A percentile compares a stretch with the other conserved stretches of the same genome.
Evolutionary conservation across 441 rosid genomes (phyloP).

Genomic region (Adansonia madagascariensis): DNA sequence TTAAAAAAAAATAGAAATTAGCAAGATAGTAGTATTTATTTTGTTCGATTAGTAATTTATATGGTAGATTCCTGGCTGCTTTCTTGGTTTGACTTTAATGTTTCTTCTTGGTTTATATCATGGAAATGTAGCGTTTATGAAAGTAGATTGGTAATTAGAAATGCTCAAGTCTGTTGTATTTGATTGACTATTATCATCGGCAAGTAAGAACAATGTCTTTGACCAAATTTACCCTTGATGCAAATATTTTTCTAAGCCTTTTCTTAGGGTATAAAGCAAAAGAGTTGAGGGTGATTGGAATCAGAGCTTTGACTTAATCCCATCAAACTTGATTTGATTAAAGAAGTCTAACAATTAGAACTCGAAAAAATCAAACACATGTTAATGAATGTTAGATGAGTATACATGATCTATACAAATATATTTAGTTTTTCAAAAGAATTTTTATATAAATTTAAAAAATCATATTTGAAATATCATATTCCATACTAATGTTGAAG

Average conservation of each 20-base stretch:
- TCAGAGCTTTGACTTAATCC: too few relatives aligned
- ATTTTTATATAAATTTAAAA: too few relatives aligned
- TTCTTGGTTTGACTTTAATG: too few relatives aligned
- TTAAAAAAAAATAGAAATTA: not conserved
- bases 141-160: not conserved
- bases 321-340: too few relatives aligned
- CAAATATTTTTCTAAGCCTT: not conserved
- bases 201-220: not conserved
- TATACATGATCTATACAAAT: too few relatives aligned
- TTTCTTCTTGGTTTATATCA: not conserved
- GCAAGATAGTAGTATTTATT: conserved; percentile 17
- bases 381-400: too few relatives aligned
- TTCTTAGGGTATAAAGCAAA: not conserved
- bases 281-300: not conserved
- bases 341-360: too few relatives aligned
- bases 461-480: too few relatives aligned
- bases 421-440: too few relatives aligned
- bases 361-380: too few relatives aligned
- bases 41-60: conserved; percentile 13
- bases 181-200: not conserved
- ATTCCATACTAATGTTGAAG: too few relatives aligned
- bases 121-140: not conserved
- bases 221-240: not conserved
- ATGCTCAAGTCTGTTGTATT: not conserved
- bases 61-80: not conserved